phyloP scores from a whole-genome alignment of 75 land plant species.

The Pinus taeda region DNA sequence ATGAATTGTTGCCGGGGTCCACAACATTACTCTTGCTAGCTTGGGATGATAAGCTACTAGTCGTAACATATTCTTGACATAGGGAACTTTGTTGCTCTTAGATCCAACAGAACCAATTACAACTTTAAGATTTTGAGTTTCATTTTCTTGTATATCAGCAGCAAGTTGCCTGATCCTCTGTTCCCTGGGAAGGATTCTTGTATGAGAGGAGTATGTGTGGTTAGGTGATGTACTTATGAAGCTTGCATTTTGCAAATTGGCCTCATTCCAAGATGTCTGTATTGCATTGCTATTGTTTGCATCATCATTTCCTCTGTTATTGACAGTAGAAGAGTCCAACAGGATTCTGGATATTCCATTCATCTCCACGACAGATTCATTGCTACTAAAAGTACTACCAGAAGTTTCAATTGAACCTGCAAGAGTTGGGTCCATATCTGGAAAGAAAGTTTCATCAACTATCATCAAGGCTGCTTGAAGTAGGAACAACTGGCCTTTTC shows the following conservation, averaged over 20 bases:
- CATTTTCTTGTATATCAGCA: conserved; percentile 4
- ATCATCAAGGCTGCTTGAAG: conserved; percentile 70
- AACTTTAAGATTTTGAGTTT: conserved; percentile 43
- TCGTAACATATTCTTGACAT: conserved; percentile 61
- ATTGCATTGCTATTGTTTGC: not conserved
- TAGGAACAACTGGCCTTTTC: conserved; percentile 85
- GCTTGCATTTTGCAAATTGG: conserved; percentile 7
- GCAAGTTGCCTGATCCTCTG: conserved; percentile 10
- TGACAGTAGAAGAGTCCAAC: conserved; percentile 13
- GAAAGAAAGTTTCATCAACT: conserved; percentile 25
- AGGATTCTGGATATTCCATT: conserved; percentile 23
- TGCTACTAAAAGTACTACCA: not conserved
- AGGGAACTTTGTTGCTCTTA: conserved; percentile 85
- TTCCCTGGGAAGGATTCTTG: not conserved
- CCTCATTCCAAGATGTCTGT: not conserved
- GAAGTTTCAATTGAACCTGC: not conserved
- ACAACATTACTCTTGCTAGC: conserved; percentile 62
- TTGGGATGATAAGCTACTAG: conserved; percentile 50
- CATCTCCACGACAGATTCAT: conserved; percentile 6
- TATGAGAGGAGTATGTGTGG: not conserved
- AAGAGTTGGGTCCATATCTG: not conserved
- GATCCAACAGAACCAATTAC: conserved; percentile 97
- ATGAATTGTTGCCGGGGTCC: conserved; percentile 92
- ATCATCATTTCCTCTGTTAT: not conserved
- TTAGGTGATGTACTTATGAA: not conserved